phyloP scores from a whole-genome alignment of 2,329 filamentous ascomycete genomes.

The Aspergillus ibericus region DNA sequence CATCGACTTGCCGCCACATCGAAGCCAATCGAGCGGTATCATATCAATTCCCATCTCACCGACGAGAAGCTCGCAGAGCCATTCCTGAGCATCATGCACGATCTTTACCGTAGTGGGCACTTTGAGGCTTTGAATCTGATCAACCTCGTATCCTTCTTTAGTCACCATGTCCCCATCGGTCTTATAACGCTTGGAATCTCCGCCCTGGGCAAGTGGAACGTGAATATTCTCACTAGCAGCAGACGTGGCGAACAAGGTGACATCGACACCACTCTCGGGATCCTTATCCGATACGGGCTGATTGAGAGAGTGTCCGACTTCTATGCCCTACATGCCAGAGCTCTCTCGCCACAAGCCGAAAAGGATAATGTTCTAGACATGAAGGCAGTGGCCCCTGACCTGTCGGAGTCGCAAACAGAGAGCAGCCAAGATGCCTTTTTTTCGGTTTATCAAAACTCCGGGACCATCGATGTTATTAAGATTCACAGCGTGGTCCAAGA shows the following conservation, averaged over 20 bases:
- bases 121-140: slow-evolving; percentile 64
- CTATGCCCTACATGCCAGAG: slow-evolving; percentile 25
- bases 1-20: slow-evolving; percentile 61
- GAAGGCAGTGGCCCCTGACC: slow-evolving; percentile 26
- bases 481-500: slow-evolving; percentile 51
- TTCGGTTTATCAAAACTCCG: slow-evolving; percentile 29
- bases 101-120: slow-evolving; percentile 43
- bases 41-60: slow-evolving; percentile 56
- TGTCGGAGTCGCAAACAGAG: slow-evolving; percentile 37
- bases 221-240: slow-evolving; percentile 41
- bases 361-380: slow-evolving; percentile 24
- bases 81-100: slow-evolving; percentile 50
- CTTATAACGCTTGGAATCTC: slow-evolving; percentile 59
- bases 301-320: slow-evolving; percentile 43
- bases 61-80: slow-evolving; percentile 56
- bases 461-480: slow-evolving; percentile 46
- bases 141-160: slow-evolving; percentile 64
- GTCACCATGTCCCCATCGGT: slow-evolving; percentile 65
- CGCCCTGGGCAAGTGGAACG: slow-evolving; percentile 32
- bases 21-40: slow-evolving; percentile 62
- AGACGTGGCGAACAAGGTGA: slow-evolving; percentile 37
- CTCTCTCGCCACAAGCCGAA: slow-evolving; percentile 20
- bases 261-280: slow-evolving; percentile 48
- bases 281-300: slow-evolving; percentile 48
- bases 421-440: slow-evolving; percentile 37